These are phyloP conservation scores for Phoma sp. DNA, from an alignment of 2,329 filamentous ascomycete species.

Conservation along the genomic window DNA sequence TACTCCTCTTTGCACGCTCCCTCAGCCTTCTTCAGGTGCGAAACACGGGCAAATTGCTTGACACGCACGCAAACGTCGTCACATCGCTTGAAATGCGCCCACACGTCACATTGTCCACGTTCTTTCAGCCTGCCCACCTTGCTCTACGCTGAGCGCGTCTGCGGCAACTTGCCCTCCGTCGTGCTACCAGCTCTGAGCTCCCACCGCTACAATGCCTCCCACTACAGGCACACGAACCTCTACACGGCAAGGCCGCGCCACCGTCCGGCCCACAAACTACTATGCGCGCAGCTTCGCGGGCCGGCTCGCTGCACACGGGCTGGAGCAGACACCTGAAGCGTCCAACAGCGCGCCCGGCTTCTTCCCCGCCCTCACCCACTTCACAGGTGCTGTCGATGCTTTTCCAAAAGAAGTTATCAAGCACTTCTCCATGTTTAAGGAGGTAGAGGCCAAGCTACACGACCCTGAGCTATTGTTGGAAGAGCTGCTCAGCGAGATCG, in stretches of 20 bases:
- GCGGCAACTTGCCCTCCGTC: constrained; percentile 24
- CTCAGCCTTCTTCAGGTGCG: constrained; percentile 12
- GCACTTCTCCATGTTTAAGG: constrained; percentile 94
- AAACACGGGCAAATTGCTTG: constrained; percentile 25
- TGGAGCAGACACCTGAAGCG: constrained; percentile 48
- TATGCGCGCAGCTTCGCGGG: constrained; percentile 57
- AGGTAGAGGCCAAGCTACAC: constrained; percentile 97
- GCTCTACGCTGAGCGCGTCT: constrained; percentile 27
- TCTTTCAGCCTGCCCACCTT: constrained; percentile 22
- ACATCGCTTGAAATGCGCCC: constrained; percentile 38
- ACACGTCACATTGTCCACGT: constrained; percentile 28
- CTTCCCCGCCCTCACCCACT: constrained; percentile 73
- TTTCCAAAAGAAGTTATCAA: constrained; percentile 93
- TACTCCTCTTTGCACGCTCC: constrained; percentile 21
- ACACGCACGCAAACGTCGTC: constrained; percentile 29
- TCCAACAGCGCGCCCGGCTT: constrained; percentile 56
- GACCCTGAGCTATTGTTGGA: constrained; percentile 83
- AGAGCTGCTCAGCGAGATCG: constrained; percentile 72
- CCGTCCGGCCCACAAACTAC: constrained; percentile 57
- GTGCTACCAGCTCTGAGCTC: constrained; percentile 25
- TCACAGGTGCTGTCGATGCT: constrained; percentile 89
- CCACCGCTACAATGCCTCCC: constrained; percentile 43
- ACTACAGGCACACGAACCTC: constrained; percentile 47
- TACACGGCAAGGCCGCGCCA: constrained; percentile 55
- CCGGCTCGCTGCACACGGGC: constrained; percentile 42